Evolutionary conservation across 768 basidiomycete genomes (phyloP).

Genomic region (Holtermannia corniformis): DNA sequence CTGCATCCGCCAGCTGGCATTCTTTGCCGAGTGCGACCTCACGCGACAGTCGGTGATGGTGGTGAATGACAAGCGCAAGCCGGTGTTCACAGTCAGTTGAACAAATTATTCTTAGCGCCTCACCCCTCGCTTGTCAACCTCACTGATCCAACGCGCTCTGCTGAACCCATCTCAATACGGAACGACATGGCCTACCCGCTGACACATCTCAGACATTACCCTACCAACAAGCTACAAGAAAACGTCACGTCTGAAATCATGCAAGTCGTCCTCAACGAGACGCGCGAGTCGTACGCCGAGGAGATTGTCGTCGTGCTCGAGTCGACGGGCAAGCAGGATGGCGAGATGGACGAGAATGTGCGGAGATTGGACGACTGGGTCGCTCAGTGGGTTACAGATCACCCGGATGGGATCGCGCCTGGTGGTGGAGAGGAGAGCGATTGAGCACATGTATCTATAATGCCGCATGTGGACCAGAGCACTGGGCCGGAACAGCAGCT

Average conservation of each 20-base stretch:
- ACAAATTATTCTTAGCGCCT: too few relatives aligned
- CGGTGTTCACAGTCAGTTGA: too few relatives aligned
- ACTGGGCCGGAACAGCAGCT: too few relatives aligned
- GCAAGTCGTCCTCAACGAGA: constrained; percentile 82
- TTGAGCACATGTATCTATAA: background rate
- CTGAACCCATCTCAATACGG: too few relatives aligned
- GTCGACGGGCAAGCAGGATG: constrained; percentile 54
- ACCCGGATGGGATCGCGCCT: constrained; percentile 26
- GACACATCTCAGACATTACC: constrained; percentile 55
- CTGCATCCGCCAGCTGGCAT: too few relatives aligned
- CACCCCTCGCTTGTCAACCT: too few relatives aligned
- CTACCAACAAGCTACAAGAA: constrained; percentile 89
- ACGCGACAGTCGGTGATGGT: too few relatives aligned
- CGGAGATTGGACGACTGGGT: constrained; percentile 82
- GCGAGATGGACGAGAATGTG: constrained; percentile 82
- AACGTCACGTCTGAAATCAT: constrained; percentile 99
- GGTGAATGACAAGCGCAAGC: too few relatives aligned
- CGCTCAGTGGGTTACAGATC: constrained; percentile 51
- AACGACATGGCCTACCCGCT: background rate
- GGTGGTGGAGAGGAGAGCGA: background rate
- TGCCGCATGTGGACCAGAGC: too few relatives aligned
- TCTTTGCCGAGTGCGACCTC: too few relatives aligned
- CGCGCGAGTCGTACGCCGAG: constrained; percentile 69
- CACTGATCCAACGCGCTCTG: too few relatives aligned
- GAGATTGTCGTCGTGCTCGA: constrained; percentile 77